Evolutionary conservation across 2,329 filamentous ascomycete genomes (phyloP).

Genomic region (Aspergillus tamarii): DNA sequence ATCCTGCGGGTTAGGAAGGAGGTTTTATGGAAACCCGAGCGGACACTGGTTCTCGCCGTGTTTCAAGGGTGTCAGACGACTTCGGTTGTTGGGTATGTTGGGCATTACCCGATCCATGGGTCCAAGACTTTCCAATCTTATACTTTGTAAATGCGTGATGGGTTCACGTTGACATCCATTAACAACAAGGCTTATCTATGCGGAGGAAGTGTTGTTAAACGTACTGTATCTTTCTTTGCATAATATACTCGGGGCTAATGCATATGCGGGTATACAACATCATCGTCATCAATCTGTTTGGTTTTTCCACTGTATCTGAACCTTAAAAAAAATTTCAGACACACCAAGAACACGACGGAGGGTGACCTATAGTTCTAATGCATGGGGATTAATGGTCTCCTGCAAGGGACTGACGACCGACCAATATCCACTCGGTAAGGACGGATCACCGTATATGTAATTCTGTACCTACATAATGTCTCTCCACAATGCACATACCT

Average conservation of each 20-base stretch:
- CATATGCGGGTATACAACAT: too few species aligned
- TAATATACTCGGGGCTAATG: too few species aligned
- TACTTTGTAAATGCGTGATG: not conserved
- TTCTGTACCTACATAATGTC: conserved; percentile 1
- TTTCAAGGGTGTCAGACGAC: not conserved
- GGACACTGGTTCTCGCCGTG: not conserved
- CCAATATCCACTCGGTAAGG: not conserved
- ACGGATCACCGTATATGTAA: not conserved
- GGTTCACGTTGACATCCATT: not conserved
- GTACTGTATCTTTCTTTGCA: too few species aligned
- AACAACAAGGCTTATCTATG: not conserved
- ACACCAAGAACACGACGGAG: not conserved
- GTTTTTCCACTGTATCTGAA: not conserved
- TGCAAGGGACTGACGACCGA: conserved; percentile 3
- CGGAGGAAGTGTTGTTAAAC: not conserved
- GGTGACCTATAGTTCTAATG: not conserved
- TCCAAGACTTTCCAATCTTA: not conserved
- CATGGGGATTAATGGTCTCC: not conserved
- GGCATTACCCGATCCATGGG: conserved; percentile 1
- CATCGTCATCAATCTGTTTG: too few species aligned
- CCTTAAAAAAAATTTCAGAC: not conserved
- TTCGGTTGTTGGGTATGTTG: not conserved
- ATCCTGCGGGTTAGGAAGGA: not conserved
- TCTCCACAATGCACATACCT: not conserved
- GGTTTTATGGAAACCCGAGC: not conserved